Conservation (phyloP, 2,329 filamentous ascomycete species). For the Clonostachys solani region DNA sequence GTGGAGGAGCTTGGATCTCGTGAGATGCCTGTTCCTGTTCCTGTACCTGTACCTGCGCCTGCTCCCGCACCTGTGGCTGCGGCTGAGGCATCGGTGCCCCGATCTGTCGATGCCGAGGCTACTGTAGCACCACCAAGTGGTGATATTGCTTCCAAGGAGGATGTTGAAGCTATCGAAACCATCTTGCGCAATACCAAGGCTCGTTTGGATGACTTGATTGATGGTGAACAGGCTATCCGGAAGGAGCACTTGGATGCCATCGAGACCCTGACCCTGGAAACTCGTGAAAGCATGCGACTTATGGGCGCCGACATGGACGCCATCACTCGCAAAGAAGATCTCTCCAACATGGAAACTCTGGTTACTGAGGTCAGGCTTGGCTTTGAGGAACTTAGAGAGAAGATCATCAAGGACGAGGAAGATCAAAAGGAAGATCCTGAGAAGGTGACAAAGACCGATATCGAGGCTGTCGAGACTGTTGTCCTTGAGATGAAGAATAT, state of each 20-base stretch:
- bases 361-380: conserved; percentile 72
- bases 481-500: conserved; percentile 81
- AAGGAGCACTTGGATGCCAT: conserved; percentile 64
- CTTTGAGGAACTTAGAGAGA: conserved; percentile 70
- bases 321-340: conserved; percentile 72
- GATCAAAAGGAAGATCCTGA: conserved; percentile 38
- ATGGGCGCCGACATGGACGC: conserved; percentile 65
- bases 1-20: conserved; percentile 28
- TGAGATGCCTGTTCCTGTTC: conserved; percentile 22
- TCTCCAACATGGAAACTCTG: conserved; percentile 71
- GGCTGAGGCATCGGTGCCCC: too few relatives aligned
- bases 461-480: conserved; percentile 75
- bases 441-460: conserved; percentile 73
- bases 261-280: conserved; percentile 64
- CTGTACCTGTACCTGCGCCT: conserved; percentile 15
- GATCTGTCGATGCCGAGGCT: conserved; percentile 2
- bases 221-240: conserved; percentile 65
- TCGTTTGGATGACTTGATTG: conserved; percentile 75
- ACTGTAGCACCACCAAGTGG: conserved; percentile 6
- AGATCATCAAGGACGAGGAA: conserved; percentile 47
- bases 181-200: conserved; percentile 86
- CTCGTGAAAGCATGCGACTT: conserved; percentile 66
- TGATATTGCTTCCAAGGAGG: conserved; percentile 57
- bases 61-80: conserved; percentile 22
- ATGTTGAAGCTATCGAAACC: conserved; percentile 87